Evolutionary conservation across 2,329 filamentous ascomycete species (phyloP), one percentile per base, ranked within the genome.

Genomic region (Botrytis paeoniae): DNA sequence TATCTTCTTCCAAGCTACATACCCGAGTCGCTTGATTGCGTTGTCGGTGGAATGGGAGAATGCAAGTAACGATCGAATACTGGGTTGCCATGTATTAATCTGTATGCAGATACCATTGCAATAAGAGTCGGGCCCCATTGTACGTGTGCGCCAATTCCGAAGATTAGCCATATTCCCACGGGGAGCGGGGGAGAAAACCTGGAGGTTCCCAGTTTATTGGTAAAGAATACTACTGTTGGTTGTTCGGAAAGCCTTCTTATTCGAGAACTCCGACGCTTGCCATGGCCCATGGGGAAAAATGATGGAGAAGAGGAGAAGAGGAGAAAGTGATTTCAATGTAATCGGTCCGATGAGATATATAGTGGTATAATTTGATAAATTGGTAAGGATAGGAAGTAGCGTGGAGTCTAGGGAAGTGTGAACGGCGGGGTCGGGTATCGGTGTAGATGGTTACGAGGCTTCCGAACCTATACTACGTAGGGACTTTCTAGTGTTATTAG

Each of bases 281-380:
- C 9, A 32, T 7, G n/a, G 20, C 48, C n/a, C 20, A 51, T n/a
- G 20, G 16, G 22, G 22, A 10, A 22, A 51, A 66, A 51, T 51
- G 63, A n/a, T 51, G 63, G 63, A 18, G 43, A 66, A 45, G 41
- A 45, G 41, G n/a, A 64, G n/a, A 45, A 64, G 16, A 22, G 29
- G 39, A 43, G 57, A 60, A 4, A 3, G 20, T 25, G 12, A 51
- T 29, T 5, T 41, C 37, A 29, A 4, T 3, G 39, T 32, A 64
- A 45, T 64, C 62, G 62, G 62, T 32, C 62, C 62, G 62, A 64
- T 32, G 62, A 45, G 18, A 45, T 63, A 63, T 43, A 43, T 64
- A 39, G 60, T 45, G 22, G 60, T 39, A 20, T 29, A 43, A 22
- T 48, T 35, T 62, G 48, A 25, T 16, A 18, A 35, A 10, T 10